These are phyloP conservation scores for Plectosphaerella sp. DNA, from an alignment of 2,329 filamentous ascomycete species.

Conservation along the genomic window DNA sequence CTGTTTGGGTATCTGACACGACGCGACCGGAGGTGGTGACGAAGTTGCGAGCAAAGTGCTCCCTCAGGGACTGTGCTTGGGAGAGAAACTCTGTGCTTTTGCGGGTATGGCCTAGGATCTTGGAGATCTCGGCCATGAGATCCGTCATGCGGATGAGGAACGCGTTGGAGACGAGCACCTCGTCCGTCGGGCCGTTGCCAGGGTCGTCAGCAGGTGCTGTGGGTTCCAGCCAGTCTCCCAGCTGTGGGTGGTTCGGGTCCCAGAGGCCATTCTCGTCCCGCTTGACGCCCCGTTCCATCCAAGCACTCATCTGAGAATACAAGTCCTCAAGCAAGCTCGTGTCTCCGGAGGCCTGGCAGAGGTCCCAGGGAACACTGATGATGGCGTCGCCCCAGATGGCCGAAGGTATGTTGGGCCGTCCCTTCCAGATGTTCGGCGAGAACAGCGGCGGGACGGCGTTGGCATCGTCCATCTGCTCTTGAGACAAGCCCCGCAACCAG, in stretches of 20 bases:
- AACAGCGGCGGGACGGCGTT: neutral
- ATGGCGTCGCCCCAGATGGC: conserved; percentile 39
- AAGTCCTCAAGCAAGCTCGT: conserved; percentile 27
- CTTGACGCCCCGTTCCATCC: conserved; percentile 27
- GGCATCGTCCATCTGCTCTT: neutral
- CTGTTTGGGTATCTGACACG: conserved; percentile 4
- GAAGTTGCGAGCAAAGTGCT: neutral
- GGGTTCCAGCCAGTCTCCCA: conserved; percentile 22
- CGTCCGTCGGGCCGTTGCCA: conserved; percentile 4
- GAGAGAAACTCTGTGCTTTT: too few relatives aligned
- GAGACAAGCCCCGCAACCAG: neutral
- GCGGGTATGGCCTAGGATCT: neutral
- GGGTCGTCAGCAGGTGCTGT: conserved; percentile 3
- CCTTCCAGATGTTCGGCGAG: neutral
- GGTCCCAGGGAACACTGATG: conserved; percentile 32
- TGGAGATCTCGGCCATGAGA: neutral
- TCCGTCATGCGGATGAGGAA: conserved; percentile 2
- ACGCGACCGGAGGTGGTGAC: conserved; percentile 2
- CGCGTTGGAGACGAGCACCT: conserved; percentile 3
- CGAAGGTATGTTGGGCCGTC: conserved; percentile 16
- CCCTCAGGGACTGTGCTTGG: neutral
- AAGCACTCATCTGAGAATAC: conserved; percentile 32
- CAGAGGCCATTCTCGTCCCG: conserved; percentile 29
- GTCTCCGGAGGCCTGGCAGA: conserved; percentile 33
- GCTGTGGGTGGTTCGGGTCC: conserved; percentile 28